Evolutionary conservation across 2,329 filamentous ascomycete genomes (phyloP), one percentile per base, ranked within the genome.

Genomic region (Aspergillus piperis): DNA sequence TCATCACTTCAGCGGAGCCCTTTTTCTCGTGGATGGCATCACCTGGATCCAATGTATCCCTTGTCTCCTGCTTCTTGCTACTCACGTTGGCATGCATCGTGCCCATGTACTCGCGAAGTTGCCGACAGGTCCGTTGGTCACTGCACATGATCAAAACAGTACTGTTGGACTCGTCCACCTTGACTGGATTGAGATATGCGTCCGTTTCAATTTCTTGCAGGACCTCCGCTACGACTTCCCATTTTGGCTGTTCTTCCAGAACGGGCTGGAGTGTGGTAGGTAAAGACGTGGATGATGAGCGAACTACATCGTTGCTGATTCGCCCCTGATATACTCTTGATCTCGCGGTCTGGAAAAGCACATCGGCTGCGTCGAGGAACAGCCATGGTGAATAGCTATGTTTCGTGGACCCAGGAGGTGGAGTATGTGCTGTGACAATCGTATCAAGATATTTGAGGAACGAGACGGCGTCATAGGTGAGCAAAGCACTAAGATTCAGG

Each of bases 141-240:
- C 89, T 89, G 72, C 94, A 98, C 95, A 99, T 98, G 73, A 99
- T 91, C 36, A 99, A 80, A 53, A 96, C 92, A 2, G 91, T 91
- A n/a, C 91, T 90, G 71, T 92, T 96, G 0, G 92, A 96, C 69
- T 92, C 91, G 73, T 95, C 92, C 58, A 86, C 83, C n/a, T 83
- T 78, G 8, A 82, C 80, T 5, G 91, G 90, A 64, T 96, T 93
- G 70, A 96, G 89, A 73, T 96, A 95, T 15, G 92, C 83, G 70
- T 96, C 93, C 56, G 89, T 86, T 70, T 98, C 95, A 67, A 99
- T 96, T 76, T 99, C 95, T 64, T 94, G 89, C 4, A 99, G 79
- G 0, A 97, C 88, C 59, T 97, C 92, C n/a, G 91, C 89, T 17
- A 99, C 81, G 15, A 96, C 81, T 25, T 83, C 83, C 95, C 95